Percentiles rank a stretch among this genome's conserved stretches.
Conservation (phyloP, 805 yeast genomes). For the Zygosaccharomyces bailii region DNA sequence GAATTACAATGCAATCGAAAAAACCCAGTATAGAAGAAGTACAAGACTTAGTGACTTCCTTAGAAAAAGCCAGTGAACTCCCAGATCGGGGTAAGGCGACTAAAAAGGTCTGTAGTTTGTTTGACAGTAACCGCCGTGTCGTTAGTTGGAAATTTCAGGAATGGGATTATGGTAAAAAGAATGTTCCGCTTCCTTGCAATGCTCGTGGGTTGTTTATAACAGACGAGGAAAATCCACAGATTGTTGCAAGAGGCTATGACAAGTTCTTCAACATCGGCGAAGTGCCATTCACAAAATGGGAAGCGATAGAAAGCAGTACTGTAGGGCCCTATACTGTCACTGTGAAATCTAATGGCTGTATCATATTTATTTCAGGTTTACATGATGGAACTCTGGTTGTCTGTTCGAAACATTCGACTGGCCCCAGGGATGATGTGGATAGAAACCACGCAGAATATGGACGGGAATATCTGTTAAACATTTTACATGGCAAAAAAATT, state of each 20-base stretch:
- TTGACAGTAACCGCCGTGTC: slow-evolving; percentile 28
- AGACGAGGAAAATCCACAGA: slow-evolving; percentile 37
- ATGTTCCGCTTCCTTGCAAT: slow-evolving; percentile 56
- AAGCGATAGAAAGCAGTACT: slow-evolving; percentile 45
- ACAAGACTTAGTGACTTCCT: slow-evolving; percentile 15
- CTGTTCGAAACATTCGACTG: slow-evolving; percentile 89
- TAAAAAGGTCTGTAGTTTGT: slow-evolving; percentile 30
- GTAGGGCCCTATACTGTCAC: slow-evolving; percentile 78
- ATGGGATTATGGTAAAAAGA: slow-evolving; percentile 71
- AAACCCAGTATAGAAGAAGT: slow-evolving; percentile 8
- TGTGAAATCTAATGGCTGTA: slow-evolving; percentile 91
- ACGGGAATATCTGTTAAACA: slow-evolving; percentile 51
- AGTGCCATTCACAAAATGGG: slow-evolving; percentile 49
- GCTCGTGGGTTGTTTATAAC: slow-evolving; percentile 81
- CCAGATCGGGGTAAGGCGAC: slow-evolving; percentile 35
- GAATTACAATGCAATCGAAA: neutral
- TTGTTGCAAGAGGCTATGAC: slow-evolving; percentile 85
- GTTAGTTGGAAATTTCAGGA: slow-evolving; percentile 81
- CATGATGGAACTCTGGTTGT: slow-evolving; percentile 74
- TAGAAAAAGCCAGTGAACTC: slow-evolving; percentile 25
- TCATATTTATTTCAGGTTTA: slow-evolving; percentile 75
- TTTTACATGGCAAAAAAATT: slow-evolving; percentile 43
- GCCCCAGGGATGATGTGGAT: slow-evolving; percentile 49
- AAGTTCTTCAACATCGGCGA: slow-evolving; percentile 88
- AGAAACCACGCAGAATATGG: slow-evolving; percentile 79